These are phyloP conservation scores for Candida ovalis DNA, from an alignment of 805 yeast species.

Conservation along the genomic window DNA sequence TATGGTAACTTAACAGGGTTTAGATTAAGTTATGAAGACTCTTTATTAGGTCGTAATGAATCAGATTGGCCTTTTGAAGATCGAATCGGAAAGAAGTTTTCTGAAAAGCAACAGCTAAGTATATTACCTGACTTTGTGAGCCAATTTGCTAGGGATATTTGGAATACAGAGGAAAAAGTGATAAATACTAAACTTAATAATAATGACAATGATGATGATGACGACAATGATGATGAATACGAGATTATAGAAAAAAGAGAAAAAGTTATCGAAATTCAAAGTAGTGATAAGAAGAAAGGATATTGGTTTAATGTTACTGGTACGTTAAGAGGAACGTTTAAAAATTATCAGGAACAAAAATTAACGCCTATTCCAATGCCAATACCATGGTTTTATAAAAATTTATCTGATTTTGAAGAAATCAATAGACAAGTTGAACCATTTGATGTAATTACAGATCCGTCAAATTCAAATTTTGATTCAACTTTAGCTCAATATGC, in stretches of 20 bases:
- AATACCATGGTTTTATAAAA: conserved; percentile 26
- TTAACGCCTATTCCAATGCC: conserved; percentile 26
- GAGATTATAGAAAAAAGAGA: not conserved
- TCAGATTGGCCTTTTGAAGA: conserved; percentile 56
- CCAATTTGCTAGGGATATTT: conserved; percentile 43
- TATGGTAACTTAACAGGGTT: conserved; percentile 76
- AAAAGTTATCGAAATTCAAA: not conserved
- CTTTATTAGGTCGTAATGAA: conserved; percentile 38
- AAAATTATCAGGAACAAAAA: conserved; percentile 13
- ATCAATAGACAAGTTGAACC: conserved; percentile 10
- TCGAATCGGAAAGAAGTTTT: conserved; percentile 33
- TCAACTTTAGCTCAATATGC: conserved; percentile 5
- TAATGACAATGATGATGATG: conserved; percentile 3
- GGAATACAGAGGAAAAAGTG: conserved; percentile 40
- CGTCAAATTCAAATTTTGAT: conserved; percentile 12
- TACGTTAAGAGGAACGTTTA: conserved; percentile 40
- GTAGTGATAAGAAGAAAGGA: conserved; percentile 15
- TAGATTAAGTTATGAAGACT: conserved; percentile 60
- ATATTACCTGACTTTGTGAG: conserved; percentile 60
- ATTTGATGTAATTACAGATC: conserved; percentile 14
- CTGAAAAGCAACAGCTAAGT: conserved; percentile 48
- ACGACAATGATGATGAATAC: conserved; percentile 12
- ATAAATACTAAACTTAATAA: too few relatives aligned
- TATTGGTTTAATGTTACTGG: conserved; percentile 45
- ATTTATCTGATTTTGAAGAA: conserved; percentile 20